Evolutionary conservation across 208 protist genomes (phyloP), one percentile per base, ranked within the genome.

Genomic region (Acanthamoeba royreba): DNA sequence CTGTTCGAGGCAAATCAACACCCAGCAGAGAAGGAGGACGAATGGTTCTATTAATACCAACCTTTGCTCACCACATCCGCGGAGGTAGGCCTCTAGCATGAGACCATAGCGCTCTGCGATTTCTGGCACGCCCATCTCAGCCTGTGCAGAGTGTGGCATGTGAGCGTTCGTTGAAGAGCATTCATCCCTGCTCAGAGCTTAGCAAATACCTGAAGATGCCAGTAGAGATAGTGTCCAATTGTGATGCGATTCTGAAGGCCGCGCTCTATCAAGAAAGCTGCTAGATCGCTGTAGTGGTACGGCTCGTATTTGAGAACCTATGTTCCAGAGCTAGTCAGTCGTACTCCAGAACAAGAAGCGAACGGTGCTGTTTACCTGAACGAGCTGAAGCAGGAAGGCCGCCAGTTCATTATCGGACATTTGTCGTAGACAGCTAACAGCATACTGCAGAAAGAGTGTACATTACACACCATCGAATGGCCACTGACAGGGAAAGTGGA

Each of bases 231-330:
- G 81, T 98, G 97, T 13, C 97, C 97, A 31, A 96, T 88, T 2
- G 40, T 89, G 53, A 90, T 46, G 58, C 61, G 25, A 83, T 93
- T 97, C 9, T 49, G 17, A 17, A 98, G 87, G 0, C 97, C 97
- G n/a, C 97, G 89, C 19, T 72, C 47, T 1, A 98, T 69, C 35
- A 98, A 91, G 69, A 98, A 98, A 38, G 96, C 74, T 4, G 95
- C 94, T 1, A 98, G 87, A 2, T 94, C 55, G 8, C 83, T 96
- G 77, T 98, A 96, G 53, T 98, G 97, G 53, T 97, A 97, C 4
- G 94, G 55, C 93, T 98, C 98, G 53, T 97, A 98, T 69, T 98
- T 98, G 47, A 98, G 87, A 5, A 97, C 94, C 83, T 98, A 96
- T 31, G n/a, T 53, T 4, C n/a, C n/a, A n/a, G n/a, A n/a, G n/a